Conservation (phyloP, 225 moss, liverwort and hornwort species). For the Marchantia paleacea region DNA sequence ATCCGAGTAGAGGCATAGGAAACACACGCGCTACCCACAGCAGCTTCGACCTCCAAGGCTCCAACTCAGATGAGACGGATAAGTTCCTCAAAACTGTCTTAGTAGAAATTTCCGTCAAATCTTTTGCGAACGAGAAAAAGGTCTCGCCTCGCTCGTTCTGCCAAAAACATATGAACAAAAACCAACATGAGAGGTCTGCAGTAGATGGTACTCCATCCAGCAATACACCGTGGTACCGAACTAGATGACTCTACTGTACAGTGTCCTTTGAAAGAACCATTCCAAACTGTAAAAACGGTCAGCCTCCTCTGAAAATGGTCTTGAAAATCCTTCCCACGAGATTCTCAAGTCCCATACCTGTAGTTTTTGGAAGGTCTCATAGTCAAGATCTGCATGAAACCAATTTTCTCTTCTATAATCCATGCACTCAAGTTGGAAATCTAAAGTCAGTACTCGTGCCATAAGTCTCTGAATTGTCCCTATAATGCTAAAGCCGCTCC, state of each 20-base stretch:
- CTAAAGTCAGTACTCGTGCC: constrained; percentile 80
- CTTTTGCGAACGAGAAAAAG: constrained; percentile 83
- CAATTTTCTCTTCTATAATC: constrained; percentile 97
- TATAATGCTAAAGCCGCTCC: constrained; percentile 78
- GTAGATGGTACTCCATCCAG: neutral
- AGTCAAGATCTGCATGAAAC: constrained; percentile 98
- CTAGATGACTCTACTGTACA: neutral
- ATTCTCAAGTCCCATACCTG: constrained; percentile 50
- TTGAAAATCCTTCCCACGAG: neutral
- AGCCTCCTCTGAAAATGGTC: neutral
- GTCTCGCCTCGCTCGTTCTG: constrained; percentile 89
- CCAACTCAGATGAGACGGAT: constrained; percentile 55
- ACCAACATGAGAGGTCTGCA: neutral
- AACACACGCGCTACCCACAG: constrained; percentile 93
- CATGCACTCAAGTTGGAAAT: constrained; percentile 99
- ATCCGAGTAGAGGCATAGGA: constrained; percentile 89
- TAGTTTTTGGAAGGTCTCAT: constrained; percentile 76
- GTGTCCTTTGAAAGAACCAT: neutral
- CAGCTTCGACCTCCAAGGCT: constrained; percentile 91
- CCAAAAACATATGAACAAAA: constrained; percentile 7
- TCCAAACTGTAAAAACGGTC: neutral
- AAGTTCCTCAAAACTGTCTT: constrained; percentile 80
- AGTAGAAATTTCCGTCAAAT: constrained; percentile 79
- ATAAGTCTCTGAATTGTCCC: constrained; percentile 82
- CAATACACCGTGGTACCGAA: neutral